Evolutionary conservation across 441 rosid genomes (phyloP).

Genomic region (Kokia cookei): DNA sequence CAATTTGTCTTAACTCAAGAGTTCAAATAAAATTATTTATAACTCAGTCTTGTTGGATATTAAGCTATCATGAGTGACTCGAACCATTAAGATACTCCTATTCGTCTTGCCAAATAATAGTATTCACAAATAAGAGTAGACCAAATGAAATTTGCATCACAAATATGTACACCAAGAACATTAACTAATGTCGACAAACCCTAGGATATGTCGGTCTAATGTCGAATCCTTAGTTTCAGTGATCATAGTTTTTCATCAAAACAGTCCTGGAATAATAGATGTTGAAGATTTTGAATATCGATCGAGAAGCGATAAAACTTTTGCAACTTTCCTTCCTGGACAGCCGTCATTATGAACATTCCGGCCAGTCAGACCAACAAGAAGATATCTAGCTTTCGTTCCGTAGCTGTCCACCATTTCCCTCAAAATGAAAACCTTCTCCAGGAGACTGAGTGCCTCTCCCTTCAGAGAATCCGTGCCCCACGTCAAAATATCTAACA

Average conservation of each 20-base stretch:
- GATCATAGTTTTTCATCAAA: slow-evolving; percentile 9
- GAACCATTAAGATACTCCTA: no score
- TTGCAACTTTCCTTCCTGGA: slow-evolving; percentile 36
- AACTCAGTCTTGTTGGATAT: no score
- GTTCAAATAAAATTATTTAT: no score
- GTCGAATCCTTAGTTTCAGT: neutral
- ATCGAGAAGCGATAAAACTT: slow-evolving; percentile 40
- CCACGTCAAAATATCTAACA: slow-evolving; percentile 37
- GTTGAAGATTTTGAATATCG: slow-evolving; percentile 54
- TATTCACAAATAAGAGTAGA: neutral
- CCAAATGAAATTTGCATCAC: neutral
- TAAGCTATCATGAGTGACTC: no score
- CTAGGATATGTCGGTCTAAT: neutral
- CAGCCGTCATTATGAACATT: slow-evolving; percentile 25
- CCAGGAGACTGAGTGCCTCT: slow-evolving; percentile 45
- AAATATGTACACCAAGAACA: neutral
- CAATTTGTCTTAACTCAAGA: no score
- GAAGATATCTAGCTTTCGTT: slow-evolving; percentile 31
- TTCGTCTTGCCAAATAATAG: neutral
- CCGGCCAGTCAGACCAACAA: slow-evolving; percentile 37
- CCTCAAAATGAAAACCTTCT: slow-evolving; percentile 39
- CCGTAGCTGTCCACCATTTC: slow-evolving; percentile 55
- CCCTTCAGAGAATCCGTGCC: slow-evolving; percentile 52
- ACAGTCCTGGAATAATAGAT: slow-evolving; percentile 42
- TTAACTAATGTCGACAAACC: neutral